Conservation (phyloP, 169 alveolate species). For the Plasmodium relictum region DNA sequence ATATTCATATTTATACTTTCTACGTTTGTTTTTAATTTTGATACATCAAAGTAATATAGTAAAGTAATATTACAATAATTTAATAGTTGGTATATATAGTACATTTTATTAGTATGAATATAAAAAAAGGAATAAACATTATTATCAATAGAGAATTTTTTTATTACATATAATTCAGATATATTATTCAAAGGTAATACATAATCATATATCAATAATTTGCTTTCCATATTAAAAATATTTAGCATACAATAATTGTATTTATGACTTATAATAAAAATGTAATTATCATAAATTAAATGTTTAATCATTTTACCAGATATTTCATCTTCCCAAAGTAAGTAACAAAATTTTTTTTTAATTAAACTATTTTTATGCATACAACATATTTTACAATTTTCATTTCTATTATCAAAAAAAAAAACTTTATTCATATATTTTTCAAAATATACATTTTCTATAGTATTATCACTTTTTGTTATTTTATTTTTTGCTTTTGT, state of each 20-base stretch:
- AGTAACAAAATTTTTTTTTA: neutral
- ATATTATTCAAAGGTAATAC: constrained; percentile 10
- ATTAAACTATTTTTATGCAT: neutral
- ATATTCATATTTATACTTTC: constrained; percentile 28
- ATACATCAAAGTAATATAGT: constrained; percentile 13
- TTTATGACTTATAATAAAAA: constrained; percentile 31
- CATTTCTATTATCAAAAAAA: constrained; percentile 35
- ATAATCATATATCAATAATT: constrained; percentile 7
- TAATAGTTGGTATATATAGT: constrained; percentile 33
- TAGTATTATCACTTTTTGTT: neutral
- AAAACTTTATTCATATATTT: constrained; percentile 22
- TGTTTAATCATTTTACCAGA: constrained; percentile 22
- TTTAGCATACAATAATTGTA: constrained; percentile 6
- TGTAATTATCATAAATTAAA: neutral
- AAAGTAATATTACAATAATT: constrained; percentile 20
- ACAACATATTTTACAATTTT: constrained; percentile 39
- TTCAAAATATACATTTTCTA: constrained; percentile 18
- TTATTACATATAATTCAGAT: constrained; percentile 28
- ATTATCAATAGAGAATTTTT: neutral
- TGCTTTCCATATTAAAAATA: constrained; percentile 39
- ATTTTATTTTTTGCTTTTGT: neutral
- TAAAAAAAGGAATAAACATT: constrained; percentile 37
- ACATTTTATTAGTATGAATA: constrained; percentile 1
- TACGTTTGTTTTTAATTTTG: constrained; percentile 8
- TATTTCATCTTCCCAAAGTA: constrained; percentile 60